Percentiles rank a stretch among this genome's conserved stretches.
Evolutionary conservation across 345 rosid genomes (phyloP).

Genomic region (Arabidopsis arenosa): DNA sequence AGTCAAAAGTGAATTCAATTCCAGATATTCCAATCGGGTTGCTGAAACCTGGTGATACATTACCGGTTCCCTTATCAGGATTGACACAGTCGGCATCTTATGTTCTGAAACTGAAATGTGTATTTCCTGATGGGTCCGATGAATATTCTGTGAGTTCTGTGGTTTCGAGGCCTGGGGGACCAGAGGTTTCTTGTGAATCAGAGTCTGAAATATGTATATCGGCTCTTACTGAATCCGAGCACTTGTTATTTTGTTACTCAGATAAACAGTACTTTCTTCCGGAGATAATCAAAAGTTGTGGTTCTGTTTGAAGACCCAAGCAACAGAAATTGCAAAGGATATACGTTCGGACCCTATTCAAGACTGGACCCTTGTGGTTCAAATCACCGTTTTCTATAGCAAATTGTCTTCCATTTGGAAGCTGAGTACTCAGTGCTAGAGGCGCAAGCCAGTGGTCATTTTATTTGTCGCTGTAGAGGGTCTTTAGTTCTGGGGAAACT

Average conservation of each 20-base stretch:
- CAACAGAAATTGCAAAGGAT: conserved; percentile 84
- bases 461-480: conserved; percentile 67
- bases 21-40: conserved; percentile 66
- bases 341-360: conserved; percentile 74
- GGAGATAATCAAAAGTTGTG: conserved; percentile 58
- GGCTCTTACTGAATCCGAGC: conserved; percentile 68
- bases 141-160: conserved; percentile 90
- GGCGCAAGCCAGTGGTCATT: conserved; percentile 70
- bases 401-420: conserved; percentile 82
- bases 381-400: conserved; percentile 83
- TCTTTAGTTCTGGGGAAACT: conserved; percentile 67
- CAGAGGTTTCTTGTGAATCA: conserved; percentile 45
- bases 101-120: conserved; percentile 73
- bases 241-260: conserved; percentile 72
- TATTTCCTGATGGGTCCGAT: conserved; percentile 45
- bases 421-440: conserved; percentile 85
- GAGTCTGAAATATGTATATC: conserved; percentile 72
- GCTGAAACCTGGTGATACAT: conserved; percentile 69
- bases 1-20: conserved; percentile 50
- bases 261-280: conserved; percentile 67
- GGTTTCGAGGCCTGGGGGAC: conserved; percentile 51
- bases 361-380: conserved; percentile 87
- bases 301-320: conserved; percentile 83
- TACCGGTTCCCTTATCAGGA: conserved; percentile 78
- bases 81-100: conserved; percentile 64